Conservation (phyloP, 768 basidiomycete species). For the Chalciporus piperatus region DNA sequence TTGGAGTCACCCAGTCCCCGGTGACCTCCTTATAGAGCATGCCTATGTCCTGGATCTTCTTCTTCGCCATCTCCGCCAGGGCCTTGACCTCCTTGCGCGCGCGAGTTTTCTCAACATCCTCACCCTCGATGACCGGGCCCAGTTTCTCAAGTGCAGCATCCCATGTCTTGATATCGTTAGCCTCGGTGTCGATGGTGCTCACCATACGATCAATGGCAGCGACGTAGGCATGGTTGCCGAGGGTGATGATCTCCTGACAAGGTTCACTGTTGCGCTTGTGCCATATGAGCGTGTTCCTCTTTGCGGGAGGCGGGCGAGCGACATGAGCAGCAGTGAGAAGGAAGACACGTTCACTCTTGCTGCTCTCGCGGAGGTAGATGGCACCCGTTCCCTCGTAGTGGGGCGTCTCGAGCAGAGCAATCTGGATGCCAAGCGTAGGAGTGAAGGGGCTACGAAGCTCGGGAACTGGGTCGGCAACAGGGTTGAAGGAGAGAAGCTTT, state of each 20-base stretch:
- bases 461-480: too few relatives aligned
- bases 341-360: background rate
- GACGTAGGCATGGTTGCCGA: background rate
- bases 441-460: background rate
- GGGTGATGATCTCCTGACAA: background rate
- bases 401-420: background rate
- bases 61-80: too few relatives aligned
- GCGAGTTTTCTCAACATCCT: background rate
- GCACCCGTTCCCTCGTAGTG: slow-evolving; percentile 3
- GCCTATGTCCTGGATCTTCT: too few relatives aligned
- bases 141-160: background rate
- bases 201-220: background rate
- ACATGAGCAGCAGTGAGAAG: background rate
- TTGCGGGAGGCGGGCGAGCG: background rate
- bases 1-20: background rate
- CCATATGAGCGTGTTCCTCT: background rate
- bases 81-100: too few relatives aligned
- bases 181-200: too few relatives aligned
- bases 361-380: background rate
- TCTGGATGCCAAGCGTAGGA: background rate
- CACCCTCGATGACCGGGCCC: background rate
- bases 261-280: background rate
- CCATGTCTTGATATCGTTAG: too few relatives aligned
- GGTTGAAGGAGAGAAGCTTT: too few relatives aligned
- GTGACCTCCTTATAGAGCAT: too few relatives aligned